phyloP scores from a whole-genome alignment of 129 eudicot species.

The Mikania micrantha region DNA sequence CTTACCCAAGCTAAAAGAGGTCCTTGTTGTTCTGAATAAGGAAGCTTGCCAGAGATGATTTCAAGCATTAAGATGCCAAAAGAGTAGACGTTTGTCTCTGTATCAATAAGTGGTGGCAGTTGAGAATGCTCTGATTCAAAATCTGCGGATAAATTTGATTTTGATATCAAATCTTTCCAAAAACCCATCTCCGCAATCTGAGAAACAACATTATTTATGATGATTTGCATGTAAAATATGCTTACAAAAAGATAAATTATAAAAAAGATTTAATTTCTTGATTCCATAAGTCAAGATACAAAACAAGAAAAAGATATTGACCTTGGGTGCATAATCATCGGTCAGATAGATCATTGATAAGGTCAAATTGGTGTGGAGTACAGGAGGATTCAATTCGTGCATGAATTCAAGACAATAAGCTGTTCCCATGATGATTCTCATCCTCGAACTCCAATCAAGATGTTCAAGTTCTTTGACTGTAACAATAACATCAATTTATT shows the following conservation, averaged over 20 bases:
- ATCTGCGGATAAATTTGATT: conserved; percentile 33
- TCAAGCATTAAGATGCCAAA: conserved; percentile 83
- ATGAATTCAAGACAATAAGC: conserved; percentile 83
- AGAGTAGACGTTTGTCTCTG: conserved; percentile 55
- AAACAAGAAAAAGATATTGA: conserved; percentile 18
- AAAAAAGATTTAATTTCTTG: background rate
- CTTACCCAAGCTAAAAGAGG: conserved; percentile 56
- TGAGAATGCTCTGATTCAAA: conserved; percentile 41
- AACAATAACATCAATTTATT: background rate
- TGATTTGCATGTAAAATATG: background rate
- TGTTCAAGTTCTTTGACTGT: conserved; percentile 76
- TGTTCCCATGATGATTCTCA: conserved; percentile 84
- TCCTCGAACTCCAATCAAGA: conserved; percentile 84
- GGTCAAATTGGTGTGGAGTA: conserved; percentile 45
- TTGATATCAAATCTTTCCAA: conserved; percentile 44
- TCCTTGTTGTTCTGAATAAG: conserved; percentile 44
- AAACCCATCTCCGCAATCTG: conserved; percentile 67
- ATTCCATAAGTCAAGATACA: background rate
- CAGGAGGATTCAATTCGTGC: conserved; percentile 77
- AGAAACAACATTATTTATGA: background rate
- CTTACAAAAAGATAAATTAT: background rate
- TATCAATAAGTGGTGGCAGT: conserved; percentile 45
- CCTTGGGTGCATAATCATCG: conserved; percentile 96
- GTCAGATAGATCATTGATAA: conserved; percentile 52
- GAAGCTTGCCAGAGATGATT: conserved; percentile 69